A percentile compares a stretch with the other conserved stretches of the same genome.
These are phyloP conservation scores for Euphrasia arctica DNA, from an alignment of 305 asterid genomes.

Conservation along the genomic window DNA sequence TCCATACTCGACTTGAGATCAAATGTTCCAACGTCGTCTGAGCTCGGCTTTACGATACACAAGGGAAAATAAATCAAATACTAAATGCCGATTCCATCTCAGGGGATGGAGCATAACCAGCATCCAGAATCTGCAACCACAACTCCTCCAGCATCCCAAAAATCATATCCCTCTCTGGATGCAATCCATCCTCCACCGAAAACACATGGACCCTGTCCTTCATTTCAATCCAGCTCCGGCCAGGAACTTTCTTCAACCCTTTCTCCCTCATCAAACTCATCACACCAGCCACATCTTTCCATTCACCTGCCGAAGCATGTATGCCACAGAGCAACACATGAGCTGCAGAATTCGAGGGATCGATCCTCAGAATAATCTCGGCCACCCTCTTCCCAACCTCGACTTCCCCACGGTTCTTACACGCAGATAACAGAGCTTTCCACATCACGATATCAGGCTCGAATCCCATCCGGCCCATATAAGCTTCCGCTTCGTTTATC, in stretches of 20 bases:
- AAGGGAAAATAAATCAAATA: too few species aligned
- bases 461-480: slow-evolving; percentile 36
- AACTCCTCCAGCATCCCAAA: slow-evolving; percentile 47
- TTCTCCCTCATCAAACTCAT: slow-evolving; percentile 62
- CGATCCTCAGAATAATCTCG: slow-evolving; percentile 50
- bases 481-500: slow-evolving; percentile 63
- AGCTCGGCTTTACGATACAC: too few species aligned
- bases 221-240: slow-evolving; percentile 70
- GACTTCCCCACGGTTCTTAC: slow-evolving; percentile 40
- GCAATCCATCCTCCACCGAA: slow-evolving; percentile 58
- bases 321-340: slow-evolving; percentile 54
- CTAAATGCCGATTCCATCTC: background rate
- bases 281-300: slow-evolving; percentile 55
- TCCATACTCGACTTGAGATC: too few species aligned
- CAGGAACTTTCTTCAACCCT: slow-evolving; percentile 55
- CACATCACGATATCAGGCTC: slow-evolving; percentile 65
- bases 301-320: slow-evolving; percentile 59
- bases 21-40: too few species aligned
- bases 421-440: slow-evolving; percentile 64
- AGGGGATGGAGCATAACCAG: slow-evolving; percentile 30
- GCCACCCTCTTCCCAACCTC: slow-evolving; percentile 62
- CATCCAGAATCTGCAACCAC: slow-evolving; percentile 61
- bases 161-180: slow-evolving; percentile 44
- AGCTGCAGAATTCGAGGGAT: slow-evolving; percentile 54
- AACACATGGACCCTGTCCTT: slow-evolving; percentile 49